Conservation (phyloP, 257 asterid species). For the Petrea volubilis region DNA sequence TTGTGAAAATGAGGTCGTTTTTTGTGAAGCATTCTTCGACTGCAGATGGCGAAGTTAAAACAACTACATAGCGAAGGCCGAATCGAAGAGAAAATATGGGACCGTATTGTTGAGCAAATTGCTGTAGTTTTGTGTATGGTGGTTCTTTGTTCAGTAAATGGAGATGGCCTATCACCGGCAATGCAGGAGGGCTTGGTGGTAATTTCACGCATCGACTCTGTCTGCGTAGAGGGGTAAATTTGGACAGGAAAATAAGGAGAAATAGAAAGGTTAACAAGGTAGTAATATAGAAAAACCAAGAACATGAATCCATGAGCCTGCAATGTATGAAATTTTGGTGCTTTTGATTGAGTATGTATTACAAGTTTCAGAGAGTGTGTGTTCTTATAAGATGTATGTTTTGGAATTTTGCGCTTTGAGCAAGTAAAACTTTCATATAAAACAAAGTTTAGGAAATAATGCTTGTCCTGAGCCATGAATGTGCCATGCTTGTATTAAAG, state of each 20-base stretch:
- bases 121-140: slow-evolving; percentile 11
- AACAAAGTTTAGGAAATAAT: background rate
- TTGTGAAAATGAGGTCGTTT: slow-evolving; percentile 34
- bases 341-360: background rate
- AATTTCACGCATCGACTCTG: too few relatives aligned
- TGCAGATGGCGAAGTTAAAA: slow-evolving; percentile 25
- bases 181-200: slow-evolving; percentile 35
- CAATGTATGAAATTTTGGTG: background rate
- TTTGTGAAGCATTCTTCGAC: slow-evolving; percentile 37
- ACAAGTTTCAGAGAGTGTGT: too few relatives aligned
- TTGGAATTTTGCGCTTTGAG: background rate
- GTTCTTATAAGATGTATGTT: too few relatives aligned
- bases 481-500: background rate
- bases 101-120: slow-evolving; percentile 32
- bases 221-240: background rate
- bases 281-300: background rate
- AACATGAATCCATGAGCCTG: background rate
- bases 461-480: background rate
- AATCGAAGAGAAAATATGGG: slow-evolving; percentile 16
- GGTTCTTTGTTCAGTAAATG: slow-evolving; percentile 32
- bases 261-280: background rate
- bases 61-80: slow-evolving; percentile 23
- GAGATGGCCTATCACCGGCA: slow-evolving; percentile 33
- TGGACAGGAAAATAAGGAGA: background rate
- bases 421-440: background rate